phyloP scores from a whole-genome alignment of 176 grass and related monocot species.

The Eragrostis nindensis region DNA sequence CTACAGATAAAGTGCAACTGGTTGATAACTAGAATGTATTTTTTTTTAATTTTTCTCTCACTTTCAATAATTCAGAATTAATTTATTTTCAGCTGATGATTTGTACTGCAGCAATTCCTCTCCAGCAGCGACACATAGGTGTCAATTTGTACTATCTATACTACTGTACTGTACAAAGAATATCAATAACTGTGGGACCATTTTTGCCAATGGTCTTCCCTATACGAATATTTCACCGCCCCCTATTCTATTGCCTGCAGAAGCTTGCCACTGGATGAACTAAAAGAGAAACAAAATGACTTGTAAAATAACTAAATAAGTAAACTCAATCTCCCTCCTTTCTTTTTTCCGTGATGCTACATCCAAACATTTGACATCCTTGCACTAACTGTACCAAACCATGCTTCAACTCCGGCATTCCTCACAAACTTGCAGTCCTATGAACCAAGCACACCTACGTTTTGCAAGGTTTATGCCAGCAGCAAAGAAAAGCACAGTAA shows the following conservation, averaged over 20 bases:
- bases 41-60: background rate
- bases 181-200: background rate
- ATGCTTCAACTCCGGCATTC: background rate
- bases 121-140: background rate
- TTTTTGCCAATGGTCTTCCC: background rate
- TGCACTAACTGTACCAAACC: slow-evolving; percentile 17
- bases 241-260: background rate
- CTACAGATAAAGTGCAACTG: slow-evolving; percentile 7
- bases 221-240: background rate
- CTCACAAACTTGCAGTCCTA: slow-evolving; percentile 15
- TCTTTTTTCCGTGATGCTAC: background rate
- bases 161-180: background rate
- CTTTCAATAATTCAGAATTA: background rate
- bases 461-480: slow-evolving; percentile 20
- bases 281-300: background rate
- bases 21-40: background rate
- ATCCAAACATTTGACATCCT: background rate
- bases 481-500: background rate
- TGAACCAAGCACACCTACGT: slow-evolving; percentile 4
- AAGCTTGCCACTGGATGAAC: background rate
- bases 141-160: background rate
- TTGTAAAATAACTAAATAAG: background rate
- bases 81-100: background rate
- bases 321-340: background rate
- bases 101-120: background rate